These are phyloP conservation scores for Neonectria faginata DNA, from an alignment of 2,329 filamentous ascomycete genomes.

Conservation along the genomic window DNA sequence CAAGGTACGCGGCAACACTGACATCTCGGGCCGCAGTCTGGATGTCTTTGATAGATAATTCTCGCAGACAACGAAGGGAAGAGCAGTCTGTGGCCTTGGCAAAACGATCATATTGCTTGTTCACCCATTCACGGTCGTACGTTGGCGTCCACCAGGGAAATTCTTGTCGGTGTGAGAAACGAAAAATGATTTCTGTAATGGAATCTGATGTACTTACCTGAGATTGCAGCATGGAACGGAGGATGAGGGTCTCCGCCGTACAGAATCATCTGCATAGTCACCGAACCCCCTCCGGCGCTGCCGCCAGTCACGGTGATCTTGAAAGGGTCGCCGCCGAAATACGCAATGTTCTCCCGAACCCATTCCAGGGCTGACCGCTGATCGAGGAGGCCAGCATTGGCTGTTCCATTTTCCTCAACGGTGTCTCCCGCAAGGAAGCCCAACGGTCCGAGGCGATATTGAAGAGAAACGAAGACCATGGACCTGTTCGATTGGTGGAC, in stretches of 20 bases:
- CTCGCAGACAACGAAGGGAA: too few relatives aligned
- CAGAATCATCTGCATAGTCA: slow-evolving; percentile 20
- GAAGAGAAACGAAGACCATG: slow-evolving; percentile 16
- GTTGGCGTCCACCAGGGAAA: slow-evolving; percentile 22
- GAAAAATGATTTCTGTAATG: too few relatives aligned
- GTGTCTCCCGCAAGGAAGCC: slow-evolving; percentile 16
- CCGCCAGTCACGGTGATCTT: slow-evolving; percentile 13
- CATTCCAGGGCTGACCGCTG: slow-evolving; percentile 20
- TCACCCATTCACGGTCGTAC: slow-evolving; percentile 9
- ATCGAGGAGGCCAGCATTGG: slow-evolving; percentile 19
- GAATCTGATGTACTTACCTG: slow-evolving; percentile 3
- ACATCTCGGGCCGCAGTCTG: too few relatives aligned
- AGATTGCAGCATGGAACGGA: slow-evolving; percentile 21
- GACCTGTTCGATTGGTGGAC: slow-evolving; percentile 9
- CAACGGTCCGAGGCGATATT: slow-evolving; percentile 17
- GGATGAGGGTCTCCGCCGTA: slow-evolving; percentile 4
- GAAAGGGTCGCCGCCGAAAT: slow-evolving; percentile 21
- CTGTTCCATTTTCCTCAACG: slow-evolving; percentile 5
- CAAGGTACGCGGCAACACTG: too few relatives aligned
- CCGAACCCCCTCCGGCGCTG: slow-evolving; percentile 14
- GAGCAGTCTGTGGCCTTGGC: too few relatives aligned
- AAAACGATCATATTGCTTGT: background rate
- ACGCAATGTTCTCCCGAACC: slow-evolving; percentile 18
- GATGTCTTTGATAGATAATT: too few relatives aligned
- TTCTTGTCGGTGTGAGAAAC: background rate